Evolutionary conservation across 2,329 filamentous ascomycete species (phyloP).

Genomic region (Fusarium sp.): DNA sequence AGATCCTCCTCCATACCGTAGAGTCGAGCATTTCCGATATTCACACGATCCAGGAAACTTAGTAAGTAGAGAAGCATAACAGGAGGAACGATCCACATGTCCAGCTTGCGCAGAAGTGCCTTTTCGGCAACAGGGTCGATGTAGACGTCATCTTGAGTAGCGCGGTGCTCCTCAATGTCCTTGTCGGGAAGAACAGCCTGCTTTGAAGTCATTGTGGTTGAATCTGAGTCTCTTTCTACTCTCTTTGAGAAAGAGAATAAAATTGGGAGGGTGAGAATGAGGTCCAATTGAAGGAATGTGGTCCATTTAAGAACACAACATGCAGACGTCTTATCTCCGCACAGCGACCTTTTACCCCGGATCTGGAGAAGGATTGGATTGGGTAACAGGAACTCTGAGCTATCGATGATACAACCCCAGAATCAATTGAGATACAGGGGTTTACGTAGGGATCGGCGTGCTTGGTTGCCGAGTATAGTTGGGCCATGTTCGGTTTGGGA

Average conservation of each 20-base stretch:
- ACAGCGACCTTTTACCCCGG: constrained; percentile 27
- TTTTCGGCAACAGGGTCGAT: constrained; percentile 50
- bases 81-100: constrained; percentile 71
- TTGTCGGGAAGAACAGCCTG: constrained; percentile 23
- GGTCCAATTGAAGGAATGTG: neutral
- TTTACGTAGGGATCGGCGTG: constrained; percentile 20
- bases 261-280: neutral
- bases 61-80: constrained; percentile 71
- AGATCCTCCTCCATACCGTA: constrained; percentile 74
- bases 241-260: neutral
- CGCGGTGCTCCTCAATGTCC: constrained; percentile 41
- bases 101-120: constrained; percentile 69
- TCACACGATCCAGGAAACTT: constrained; percentile 50
- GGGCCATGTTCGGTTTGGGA: constrained; percentile 25
- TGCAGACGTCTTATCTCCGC: constrained; percentile 33
- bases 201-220: constrained; percentile 36
- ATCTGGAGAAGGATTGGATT: constrained; percentile 18
- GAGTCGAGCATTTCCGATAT: constrained; percentile 70
- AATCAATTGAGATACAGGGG: constrained; percentile 17
- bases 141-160: constrained; percentile 37
- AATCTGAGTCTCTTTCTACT: neutral
- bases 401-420: constrained; percentile 23
- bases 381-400: constrained; percentile 8
- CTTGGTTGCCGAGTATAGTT: constrained; percentile 23
- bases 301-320: constrained; percentile 33